Conservation (phyloP, 495 filamentous ascomycete species). For the Delitschia confertaspora region DNA sequence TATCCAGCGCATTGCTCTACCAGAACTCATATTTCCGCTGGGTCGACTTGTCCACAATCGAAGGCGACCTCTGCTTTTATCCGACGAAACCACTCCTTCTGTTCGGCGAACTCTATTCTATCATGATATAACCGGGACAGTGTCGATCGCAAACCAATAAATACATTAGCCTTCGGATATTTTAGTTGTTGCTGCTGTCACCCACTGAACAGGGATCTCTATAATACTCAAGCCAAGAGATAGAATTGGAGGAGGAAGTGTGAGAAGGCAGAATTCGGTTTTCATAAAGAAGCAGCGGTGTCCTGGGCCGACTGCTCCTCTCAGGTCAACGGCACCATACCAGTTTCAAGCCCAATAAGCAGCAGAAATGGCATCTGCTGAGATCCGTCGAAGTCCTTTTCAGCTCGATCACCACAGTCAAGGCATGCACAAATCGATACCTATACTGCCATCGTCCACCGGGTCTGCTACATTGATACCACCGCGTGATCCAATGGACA, state of each 20-base stretch:
- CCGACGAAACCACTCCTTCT: neutral
- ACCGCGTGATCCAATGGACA: slow-evolving; percentile 33
- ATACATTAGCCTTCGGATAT: too few relatives aligned
- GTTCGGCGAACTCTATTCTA: neutral
- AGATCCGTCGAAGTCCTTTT: slow-evolving; percentile 32
- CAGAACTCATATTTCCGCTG: neutral
- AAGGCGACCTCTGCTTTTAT: neutral
- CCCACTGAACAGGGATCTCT: neutral
- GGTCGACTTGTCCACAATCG: neutral
- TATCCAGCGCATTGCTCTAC: too few relatives aligned
- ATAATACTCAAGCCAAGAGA: neutral
- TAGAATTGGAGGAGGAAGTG: neutral
- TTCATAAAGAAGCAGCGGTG: neutral
- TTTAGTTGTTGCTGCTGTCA: neutral
- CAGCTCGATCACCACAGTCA: slow-evolving; percentile 21
- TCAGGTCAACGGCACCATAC: too few relatives aligned
- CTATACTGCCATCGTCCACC: slow-evolving; percentile 33
- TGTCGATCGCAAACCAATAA: too few relatives aligned
- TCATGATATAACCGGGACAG: too few relatives aligned
- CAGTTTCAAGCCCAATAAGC: too few relatives aligned
- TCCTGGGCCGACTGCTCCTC: neutral
- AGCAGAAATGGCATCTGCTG: slow-evolving; percentile 30
- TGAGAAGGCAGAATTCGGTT: neutral
- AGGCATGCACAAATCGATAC: slow-evolving; percentile 30
- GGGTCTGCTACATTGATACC: slow-evolving; percentile 15